Percentiles rank a stretch among this genome's conserved stretches.
phyloP scores from a whole-genome alignment of 1,284 basidiomycete genomes.

The Ustilago lituana region DNA sequence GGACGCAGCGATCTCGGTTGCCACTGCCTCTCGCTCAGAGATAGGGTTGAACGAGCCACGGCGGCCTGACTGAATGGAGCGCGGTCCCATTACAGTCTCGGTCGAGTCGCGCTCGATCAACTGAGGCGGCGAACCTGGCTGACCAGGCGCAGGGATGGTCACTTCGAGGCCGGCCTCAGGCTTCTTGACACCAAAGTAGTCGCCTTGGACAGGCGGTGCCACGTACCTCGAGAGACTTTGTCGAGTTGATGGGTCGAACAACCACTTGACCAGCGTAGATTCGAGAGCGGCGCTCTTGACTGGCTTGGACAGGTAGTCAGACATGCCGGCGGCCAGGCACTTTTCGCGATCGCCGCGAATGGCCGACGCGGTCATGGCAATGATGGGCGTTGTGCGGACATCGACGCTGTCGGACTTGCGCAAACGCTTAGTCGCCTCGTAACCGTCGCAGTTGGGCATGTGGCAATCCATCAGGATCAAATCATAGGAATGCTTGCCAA shows the following conservation, averaged over 20 bases:
- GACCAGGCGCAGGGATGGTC: slow-evolving; percentile 16
- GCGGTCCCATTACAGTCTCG: slow-evolving; percentile 46
- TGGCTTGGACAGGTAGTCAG: slow-evolving; percentile 63
- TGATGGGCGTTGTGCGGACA: slow-evolving; percentile 56
- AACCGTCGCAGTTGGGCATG: slow-evolving; percentile 63
- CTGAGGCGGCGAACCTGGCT: slow-evolving; percentile 28
- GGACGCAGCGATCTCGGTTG: slow-evolving; percentile 25
- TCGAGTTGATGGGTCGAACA: slow-evolving; percentile 57
- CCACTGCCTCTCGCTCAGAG: slow-evolving; percentile 35
- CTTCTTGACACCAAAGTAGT: slow-evolving; percentile 42
- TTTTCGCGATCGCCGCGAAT: slow-evolving; percentile 63
- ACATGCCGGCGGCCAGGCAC: slow-evolving; percentile 61
- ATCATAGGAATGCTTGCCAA: slow-evolving; percentile 56
- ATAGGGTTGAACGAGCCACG: slow-evolving; percentile 48
- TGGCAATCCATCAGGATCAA: slow-evolving; percentile 56
- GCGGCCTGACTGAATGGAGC: slow-evolving; percentile 42
- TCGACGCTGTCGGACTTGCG: slow-evolving; percentile 55
- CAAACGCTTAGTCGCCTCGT: slow-evolving; percentile 58
- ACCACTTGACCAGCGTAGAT: slow-evolving; percentile 57
- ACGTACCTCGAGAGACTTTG: slow-evolving; percentile 52
- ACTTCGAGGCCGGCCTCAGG: slow-evolving; percentile 28
- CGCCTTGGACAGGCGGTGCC: slow-evolving; percentile 33
- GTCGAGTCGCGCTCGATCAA: slow-evolving; percentile 48
- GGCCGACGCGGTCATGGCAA: slow-evolving; percentile 62
- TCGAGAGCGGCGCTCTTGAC: slow-evolving; percentile 61